phyloP scores from a whole-genome alignment of 2,329 filamentous ascomycete genomes.

The Dothidotthia symphoricarpi region DNA sequence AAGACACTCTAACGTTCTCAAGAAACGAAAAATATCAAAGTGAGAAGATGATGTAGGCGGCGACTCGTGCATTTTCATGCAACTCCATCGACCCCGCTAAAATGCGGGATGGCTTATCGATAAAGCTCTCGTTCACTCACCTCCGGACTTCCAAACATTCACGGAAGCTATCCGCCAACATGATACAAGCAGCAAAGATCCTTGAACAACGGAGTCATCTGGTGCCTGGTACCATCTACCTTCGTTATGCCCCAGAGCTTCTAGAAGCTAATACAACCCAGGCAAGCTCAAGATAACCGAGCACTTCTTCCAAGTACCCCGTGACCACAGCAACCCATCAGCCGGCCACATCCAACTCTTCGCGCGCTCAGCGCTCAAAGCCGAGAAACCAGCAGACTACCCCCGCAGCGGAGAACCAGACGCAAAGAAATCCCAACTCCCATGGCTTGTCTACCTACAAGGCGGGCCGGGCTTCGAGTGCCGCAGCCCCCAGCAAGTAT shows the following conservation, averaged over 20 bases:
- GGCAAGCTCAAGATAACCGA: slow-evolving; percentile 76
- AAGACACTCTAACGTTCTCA: no score
- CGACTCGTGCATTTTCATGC: no score
- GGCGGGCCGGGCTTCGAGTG: slow-evolving; percentile 84
- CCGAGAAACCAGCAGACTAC: slow-evolving; percentile 60
- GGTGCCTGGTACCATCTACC: slow-evolving; percentile 41
- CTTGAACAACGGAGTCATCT: slow-evolving; percentile 48
- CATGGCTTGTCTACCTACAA: slow-evolving; percentile 71
- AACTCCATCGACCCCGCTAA: no score
- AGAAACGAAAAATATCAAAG: no score
- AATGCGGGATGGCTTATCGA: slow-evolving; percentile 19
- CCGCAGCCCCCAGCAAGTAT: slow-evolving; percentile 68
- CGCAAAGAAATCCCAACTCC: slow-evolving; percentile 50
- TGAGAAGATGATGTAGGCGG: no score
- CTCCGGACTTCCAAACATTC: slow-evolving; percentile 2
- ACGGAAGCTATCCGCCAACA: slow-evolving; percentile 16
- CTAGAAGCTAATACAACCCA: slow-evolving; percentile 35
- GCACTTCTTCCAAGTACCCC: slow-evolving; percentile 81
- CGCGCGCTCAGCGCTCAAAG: slow-evolving; percentile 68
- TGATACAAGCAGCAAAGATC: slow-evolving; percentile 49
- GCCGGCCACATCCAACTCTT: slow-evolving; percentile 70
- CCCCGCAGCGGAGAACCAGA: slow-evolving; percentile 51
- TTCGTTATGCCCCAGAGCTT: background rate
- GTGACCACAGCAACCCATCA: slow-evolving; percentile 67
- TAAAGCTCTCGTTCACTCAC: slow-evolving; percentile 16